Base-by-base conservation (phyloP, 371 early-diverging fungal species). In the Haplosporangium sp. region DNA sequence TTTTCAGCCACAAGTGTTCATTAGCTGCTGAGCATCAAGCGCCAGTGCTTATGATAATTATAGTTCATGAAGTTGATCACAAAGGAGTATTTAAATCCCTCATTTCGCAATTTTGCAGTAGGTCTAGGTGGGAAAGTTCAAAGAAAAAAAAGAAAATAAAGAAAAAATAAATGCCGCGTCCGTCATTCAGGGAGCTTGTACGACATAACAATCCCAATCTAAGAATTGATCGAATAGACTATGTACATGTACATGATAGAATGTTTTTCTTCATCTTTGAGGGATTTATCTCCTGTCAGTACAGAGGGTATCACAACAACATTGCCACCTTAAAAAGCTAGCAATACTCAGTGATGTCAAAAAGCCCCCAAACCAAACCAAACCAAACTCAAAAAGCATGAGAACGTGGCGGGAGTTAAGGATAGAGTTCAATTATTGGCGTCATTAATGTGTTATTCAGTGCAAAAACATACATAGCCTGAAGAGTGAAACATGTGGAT, bases 121-220 rank as follows among this genome's bases (percentile, higher is more conserved):
- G 27, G 27, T 27, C 27, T 27, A 27, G 17, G 35, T 35, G 57
- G 57, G 37, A 35, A 35, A 56, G 55, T 20, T n/a, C 27, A 15
- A 52, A 15, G 53, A 52, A 52, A 15, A 17, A 11, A 52, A 20
- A 56, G 37, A 27, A 56, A 56, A 20, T 20, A 13, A 52, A 52
- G 0, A 52, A 52, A 52, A 52, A 52, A 52, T n/a, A 52, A 53
- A 53, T 53, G 34, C 55, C 55, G 55, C 55, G 55, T 56, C 35
- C 34, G 34, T 56, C 57, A 56, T 56, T n/a, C 50, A 50, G 50
- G 15, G 48, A 50, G 50, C 6, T 50, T 50, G 50, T 50, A 50
- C 50, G n/a, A 50, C 50, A 15, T n/a, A n/a, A 50, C 50, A 50
- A 50, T 4, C 4, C 15, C n/a, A 50, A 15, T 50, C n/a, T 4